A percentile compares a stretch with the other conserved stretches of the same genome.
phyloP scores from a whole-genome alignment of 176 grass and related monocot genomes.

The Musa beccarii region DNA sequence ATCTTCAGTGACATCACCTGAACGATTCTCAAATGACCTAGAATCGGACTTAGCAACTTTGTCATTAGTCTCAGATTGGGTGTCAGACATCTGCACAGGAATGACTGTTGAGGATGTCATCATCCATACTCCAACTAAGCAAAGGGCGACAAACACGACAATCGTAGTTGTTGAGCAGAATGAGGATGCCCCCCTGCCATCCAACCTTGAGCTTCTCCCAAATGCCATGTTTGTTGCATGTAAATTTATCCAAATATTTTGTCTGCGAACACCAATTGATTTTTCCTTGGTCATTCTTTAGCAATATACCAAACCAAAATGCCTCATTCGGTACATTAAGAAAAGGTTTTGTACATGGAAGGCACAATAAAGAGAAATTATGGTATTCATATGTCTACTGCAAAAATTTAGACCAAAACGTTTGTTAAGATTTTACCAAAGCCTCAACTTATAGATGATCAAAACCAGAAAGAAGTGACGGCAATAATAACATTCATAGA shows the following conservation, averaged over 20 bases:
- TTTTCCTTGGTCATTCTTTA: not conserved
- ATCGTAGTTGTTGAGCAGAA: conserved; percentile 71
- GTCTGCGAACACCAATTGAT: not conserved
- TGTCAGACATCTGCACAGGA: conserved; percentile 45
- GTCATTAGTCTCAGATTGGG: conserved; percentile 36
- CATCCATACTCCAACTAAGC: conserved; percentile 80
- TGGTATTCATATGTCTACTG: not conserved
- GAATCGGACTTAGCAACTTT: conserved; percentile 28
- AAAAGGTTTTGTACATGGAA: too few species aligned
- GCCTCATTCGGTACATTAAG: not conserved
- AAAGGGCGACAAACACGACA: conserved; percentile 64
- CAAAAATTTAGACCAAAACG: not conserved
- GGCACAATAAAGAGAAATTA: not conserved
- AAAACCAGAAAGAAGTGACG: not conserved
- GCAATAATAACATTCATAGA: not conserved
- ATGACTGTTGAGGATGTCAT: conserved; percentile 80
- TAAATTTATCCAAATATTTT: not conserved
- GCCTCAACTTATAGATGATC: not conserved
- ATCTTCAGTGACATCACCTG: conserved; percentile 28
- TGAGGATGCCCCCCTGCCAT: conserved; percentile 59
- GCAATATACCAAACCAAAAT: not conserved
- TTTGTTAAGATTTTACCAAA: too few species aligned
- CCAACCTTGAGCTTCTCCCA: conserved; percentile 57
- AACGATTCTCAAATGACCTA: conserved; percentile 26
- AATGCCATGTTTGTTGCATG: conserved; percentile 49